A percentile compares a stretch with the other conserved stretches of the same genome.
Evolutionary conservation across 768 basidiomycete species (phyloP).

Genomic region (Russula foetens): DNA sequence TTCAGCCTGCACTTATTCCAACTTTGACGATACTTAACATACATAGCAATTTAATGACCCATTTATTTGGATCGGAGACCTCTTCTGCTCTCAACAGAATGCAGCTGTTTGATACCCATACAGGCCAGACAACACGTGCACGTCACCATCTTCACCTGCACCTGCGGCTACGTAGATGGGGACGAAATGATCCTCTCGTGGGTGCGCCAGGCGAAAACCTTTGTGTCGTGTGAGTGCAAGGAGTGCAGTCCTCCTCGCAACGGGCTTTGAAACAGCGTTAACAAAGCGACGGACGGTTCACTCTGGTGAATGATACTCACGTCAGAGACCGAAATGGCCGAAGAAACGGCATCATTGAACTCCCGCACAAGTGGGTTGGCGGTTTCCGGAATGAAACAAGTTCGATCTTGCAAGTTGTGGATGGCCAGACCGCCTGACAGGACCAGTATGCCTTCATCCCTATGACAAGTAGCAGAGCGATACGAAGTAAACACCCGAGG

Average conservation of each 20-base stretch:
- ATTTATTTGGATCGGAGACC: conserved; percentile 7
- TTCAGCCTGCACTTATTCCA: conserved; percentile 1
- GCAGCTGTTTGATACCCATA: conserved; percentile 60
- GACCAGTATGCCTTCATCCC: conserved; percentile 58
- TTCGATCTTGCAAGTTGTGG: conserved; percentile 55
- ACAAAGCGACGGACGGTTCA: background rate
- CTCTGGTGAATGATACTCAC: conserved; percentile 30
- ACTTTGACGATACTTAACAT: conserved; percentile 12
- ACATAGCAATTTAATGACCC: conserved; percentile 12
- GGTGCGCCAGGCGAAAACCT: conserved; percentile 62
- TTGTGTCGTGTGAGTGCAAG: conserved; percentile 45
- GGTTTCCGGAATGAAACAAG: conserved; percentile 41
- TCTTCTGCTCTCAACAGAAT: conserved; percentile 38
- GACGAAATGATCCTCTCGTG: conserved; percentile 74
- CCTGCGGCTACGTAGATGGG: conserved; percentile 73
- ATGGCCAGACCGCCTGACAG: conserved; percentile 64
- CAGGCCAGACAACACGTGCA: conserved; percentile 40
- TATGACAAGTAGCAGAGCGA: conserved; percentile 19
- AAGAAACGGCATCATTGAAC: conserved; percentile 52
- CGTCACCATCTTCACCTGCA: conserved; percentile 51
- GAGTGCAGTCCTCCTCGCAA: conserved; percentile 48
- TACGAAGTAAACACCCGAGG: background rate
- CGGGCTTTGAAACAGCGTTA: conserved; percentile 29
- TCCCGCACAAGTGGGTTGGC: conserved; percentile 42
- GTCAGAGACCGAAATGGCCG: conserved; percentile 42